A percentile compares a stretch with the other conserved stretches of the same genome.
Evolutionary conservation across 2,329 filamentous ascomycete genomes (phyloP).

Genomic region (Aspergillus sp.): DNA sequence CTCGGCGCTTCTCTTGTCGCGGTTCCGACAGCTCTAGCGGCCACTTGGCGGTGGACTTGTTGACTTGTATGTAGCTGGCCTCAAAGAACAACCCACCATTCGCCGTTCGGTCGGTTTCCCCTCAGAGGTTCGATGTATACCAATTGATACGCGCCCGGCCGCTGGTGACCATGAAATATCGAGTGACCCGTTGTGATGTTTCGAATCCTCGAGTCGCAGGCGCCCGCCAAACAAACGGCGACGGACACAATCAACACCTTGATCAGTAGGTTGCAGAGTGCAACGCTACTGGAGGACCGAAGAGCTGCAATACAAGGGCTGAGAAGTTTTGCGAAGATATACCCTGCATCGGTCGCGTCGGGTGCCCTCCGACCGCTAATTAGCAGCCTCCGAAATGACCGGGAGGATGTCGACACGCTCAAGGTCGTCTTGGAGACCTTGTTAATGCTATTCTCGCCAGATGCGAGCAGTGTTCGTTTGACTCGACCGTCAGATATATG

Average conservation of each 20-base stretch:
- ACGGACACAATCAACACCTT: slow-evolving; percentile 90
- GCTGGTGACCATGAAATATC: slow-evolving; percentile 44
- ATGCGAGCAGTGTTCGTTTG: slow-evolving; percentile 57
- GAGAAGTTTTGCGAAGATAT: slow-evolving; percentile 93
- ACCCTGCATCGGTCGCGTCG: slow-evolving; percentile 91
- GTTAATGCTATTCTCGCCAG: slow-evolving; percentile 81
- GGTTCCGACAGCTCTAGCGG: slow-evolving; percentile 19
- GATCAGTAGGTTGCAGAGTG: slow-evolving; percentile 81
- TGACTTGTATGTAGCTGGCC: slow-evolving; percentile 9
- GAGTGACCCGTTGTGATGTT: slow-evolving; percentile 44
- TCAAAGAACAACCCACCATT: slow-evolving; percentile 20
- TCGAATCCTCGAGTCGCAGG: slow-evolving; percentile 65
- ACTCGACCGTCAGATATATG: slow-evolving; percentile 2
- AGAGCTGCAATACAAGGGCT: slow-evolving; percentile 89
- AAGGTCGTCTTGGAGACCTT: slow-evolving; percentile 94
- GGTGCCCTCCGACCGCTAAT: slow-evolving; percentile 89
- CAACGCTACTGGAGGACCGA: slow-evolving; percentile 90
- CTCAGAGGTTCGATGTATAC: slow-evolving; percentile 29
- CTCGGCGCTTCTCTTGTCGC: slow-evolving; percentile 26
- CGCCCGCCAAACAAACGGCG: slow-evolving; percentile 93
- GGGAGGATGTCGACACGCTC: slow-evolving; percentile 92
- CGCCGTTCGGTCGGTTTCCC: slow-evolving; percentile 11
- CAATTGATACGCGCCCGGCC: slow-evolving; percentile 26
- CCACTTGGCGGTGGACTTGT: slow-evolving; percentile 17
- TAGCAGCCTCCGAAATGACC: slow-evolving; percentile 78